These are phyloP conservation scores for Beta lomatogona DNA, from an alignment of 179 eudicot species.

Conservation along the genomic window DNA sequence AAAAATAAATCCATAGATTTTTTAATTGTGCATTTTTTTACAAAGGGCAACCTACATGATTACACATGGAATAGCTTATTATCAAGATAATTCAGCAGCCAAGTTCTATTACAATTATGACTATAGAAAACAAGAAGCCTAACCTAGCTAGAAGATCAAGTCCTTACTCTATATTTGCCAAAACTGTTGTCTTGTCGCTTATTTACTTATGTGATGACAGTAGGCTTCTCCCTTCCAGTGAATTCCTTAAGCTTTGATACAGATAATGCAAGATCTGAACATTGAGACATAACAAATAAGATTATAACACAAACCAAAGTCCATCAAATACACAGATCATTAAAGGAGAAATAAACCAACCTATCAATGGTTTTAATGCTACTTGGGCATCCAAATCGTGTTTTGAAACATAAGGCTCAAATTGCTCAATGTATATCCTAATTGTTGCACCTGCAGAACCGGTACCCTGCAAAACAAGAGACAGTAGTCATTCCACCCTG, in stretches of 20 bases:
- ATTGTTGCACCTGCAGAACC: constrained; percentile 98
- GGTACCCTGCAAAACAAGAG: constrained; percentile 67
- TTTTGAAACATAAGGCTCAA: constrained; percentile 83
- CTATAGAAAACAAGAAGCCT: not conserved
- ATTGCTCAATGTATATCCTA: constrained; percentile 88
- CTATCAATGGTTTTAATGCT: constrained; percentile 91
- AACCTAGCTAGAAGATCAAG: constrained; percentile 8
- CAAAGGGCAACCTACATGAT: constrained; percentile 9
- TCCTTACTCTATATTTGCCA: not conserved
- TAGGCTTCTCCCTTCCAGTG: constrained; percentile 92
- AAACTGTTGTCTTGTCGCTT: constrained; percentile 14
- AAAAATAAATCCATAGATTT: not conserved
- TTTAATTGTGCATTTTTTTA: not conserved
- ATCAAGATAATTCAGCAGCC: not conserved
- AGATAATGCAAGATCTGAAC: constrained; percentile 76
- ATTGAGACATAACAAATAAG: constrained; percentile 23
- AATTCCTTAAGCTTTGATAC: constrained; percentile 88
- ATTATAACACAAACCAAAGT: constrained; percentile 4
- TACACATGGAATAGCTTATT: constrained; percentile 14
- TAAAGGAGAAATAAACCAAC: constrained; percentile 37
- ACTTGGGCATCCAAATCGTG: constrained; percentile 87
- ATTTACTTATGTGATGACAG: constrained; percentile 76
- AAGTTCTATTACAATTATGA: not conserved
- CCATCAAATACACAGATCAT: not conserved
- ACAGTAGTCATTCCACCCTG: constrained; percentile 13